A percentile compares a stretch with the other conserved stretches of the same genome.
Evolutionary conservation across 108 stramenopile species (phyloP).

Genomic region (Skeletonema grethae): DNA sequence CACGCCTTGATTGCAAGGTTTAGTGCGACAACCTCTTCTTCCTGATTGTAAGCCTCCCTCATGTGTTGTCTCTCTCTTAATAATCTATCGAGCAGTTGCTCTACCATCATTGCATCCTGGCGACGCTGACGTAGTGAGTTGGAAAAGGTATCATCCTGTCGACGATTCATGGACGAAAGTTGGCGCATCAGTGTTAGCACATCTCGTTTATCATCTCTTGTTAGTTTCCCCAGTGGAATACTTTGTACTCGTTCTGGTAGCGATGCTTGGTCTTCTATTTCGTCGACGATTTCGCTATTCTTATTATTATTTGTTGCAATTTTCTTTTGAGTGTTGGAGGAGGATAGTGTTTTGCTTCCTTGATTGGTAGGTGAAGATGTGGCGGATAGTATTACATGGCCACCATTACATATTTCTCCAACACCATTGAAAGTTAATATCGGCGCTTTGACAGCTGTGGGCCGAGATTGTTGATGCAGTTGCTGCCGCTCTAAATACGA

Average conservation of each 20-base stretch:
- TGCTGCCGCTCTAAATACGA: neutral
- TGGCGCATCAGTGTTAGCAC: constrained; percentile 32
- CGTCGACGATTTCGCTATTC: neutral
- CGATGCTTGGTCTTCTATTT: neutral
- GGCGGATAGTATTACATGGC: neutral
- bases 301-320: neutral
- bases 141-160: constrained; percentile 6
- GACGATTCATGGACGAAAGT: constrained; percentile 23
- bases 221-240: constrained; percentile 9
- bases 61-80: constrained; percentile 2
- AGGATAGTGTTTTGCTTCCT: neutral
- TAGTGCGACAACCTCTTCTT: neutral
- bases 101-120: constrained; percentile 25
- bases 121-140: constrained; percentile 5
- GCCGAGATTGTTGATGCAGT: neutral
- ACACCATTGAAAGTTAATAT: neutral
- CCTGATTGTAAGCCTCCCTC: neutral
- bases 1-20: constrained; percentile 33
- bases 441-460: neutral
- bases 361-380: neutral
- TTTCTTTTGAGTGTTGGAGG: neutral
- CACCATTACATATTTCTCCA: neutral
- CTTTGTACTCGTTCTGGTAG: neutral
- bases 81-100: constrained; percentile 20
- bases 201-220: constrained; percentile 16